Conservation (phyloP, 805 yeast species). For the Yueomyces sinensis region DNA sequence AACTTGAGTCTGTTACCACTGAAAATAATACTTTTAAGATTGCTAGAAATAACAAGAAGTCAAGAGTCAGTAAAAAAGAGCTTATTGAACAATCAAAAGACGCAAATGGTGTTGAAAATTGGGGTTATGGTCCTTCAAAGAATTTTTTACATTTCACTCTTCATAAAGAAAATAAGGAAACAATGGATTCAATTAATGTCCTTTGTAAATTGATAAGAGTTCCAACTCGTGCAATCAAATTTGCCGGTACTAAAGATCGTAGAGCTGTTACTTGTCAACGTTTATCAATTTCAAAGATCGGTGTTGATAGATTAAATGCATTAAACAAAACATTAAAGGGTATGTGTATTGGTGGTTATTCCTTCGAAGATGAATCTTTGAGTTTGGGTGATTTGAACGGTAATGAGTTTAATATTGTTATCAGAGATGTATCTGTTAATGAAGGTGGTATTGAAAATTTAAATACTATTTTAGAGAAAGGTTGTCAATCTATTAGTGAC, state of each 20-base stretch:
- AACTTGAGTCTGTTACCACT: slow-evolving; percentile 70
- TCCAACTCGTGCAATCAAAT: slow-evolving; percentile 58
- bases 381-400: slow-evolving; percentile 78
- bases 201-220: slow-evolving; percentile 61
- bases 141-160: slow-evolving; percentile 63
- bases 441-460: slow-evolving; percentile 24
- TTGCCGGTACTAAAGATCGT: slow-evolving; percentile 94
- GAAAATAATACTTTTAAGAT: slow-evolving; percentile 51
- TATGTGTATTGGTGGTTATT: slow-evolving; percentile 67
- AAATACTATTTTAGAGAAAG: slow-evolving; percentile 33
- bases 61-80: slow-evolving; percentile 27
- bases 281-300: slow-evolving; percentile 52
- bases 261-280: slow-evolving; percentile 91
- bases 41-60: slow-evolving; percentile 35
- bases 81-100: slow-evolving; percentile 25
- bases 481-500: slow-evolving; percentile 43
- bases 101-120: slow-evolving; percentile 43
- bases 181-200: slow-evolving; percentile 84
- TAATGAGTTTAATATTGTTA: slow-evolving; percentile 75
- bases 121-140: slow-evolving; percentile 62
- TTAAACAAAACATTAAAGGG: slow-evolving; percentile 68
- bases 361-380: slow-evolving; percentile 47
- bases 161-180: slow-evolving; percentile 91
- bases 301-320: slow-evolving; percentile 61
- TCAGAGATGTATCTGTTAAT: slow-evolving; percentile 50